Base-by-base conservation (phyloP, 2,329 filamentous ascomycete species). In the Phialocephala sp. region DNA sequence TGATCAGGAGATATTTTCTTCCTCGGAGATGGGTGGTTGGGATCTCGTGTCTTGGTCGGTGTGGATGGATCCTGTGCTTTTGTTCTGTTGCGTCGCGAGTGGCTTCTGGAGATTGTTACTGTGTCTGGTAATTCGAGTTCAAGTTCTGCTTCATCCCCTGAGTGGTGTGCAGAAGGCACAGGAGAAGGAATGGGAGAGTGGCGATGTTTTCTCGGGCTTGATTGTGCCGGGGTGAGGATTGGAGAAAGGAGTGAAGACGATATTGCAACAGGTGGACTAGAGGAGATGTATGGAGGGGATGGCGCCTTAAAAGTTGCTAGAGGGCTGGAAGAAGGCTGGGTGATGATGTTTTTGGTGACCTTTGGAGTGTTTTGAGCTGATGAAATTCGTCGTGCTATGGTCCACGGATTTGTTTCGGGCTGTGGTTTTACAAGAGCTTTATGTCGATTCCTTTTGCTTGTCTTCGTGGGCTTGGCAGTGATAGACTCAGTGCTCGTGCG, bases 351-450 rank as follows among this genome's bases (percentile, higher is more conserved):
- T 56, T 68, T 66, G 18, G 61, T 61, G 22, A 65, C 62, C n/a
- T 43, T 59, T 36, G 66, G 60, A n/a, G 54, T 57, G 8, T 24
- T 14, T 52, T 66, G 61, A 14, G 55, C 35, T 18, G 64, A 61
- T 18, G 65, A 59, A 36, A 59, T 59, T 15, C 69, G 35, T 59
- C 56, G 52, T 37, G 65, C 58, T n/a, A 62, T 57, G 5, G 62
- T 56, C 69, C 65, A 70, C 9, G 59, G 68, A 43, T 71, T 70
- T 6, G 59, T 65, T 56, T 65, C 71, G 39, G 57, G 66, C 56
- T 35, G 62, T 37, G 65, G 58, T 55, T 64, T 67, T n/a, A 36
- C 35, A n/a, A 32, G 20, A 8, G 55, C 43, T 66, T 65, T 69
- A 5, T 39, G 20, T 52, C 45, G 45, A n/a, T 57, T 12, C 43